Base-by-base conservation (phyloP, 2,329 filamentous ascomycete genomes). In the Pestalotiopsis fici region DNA sequence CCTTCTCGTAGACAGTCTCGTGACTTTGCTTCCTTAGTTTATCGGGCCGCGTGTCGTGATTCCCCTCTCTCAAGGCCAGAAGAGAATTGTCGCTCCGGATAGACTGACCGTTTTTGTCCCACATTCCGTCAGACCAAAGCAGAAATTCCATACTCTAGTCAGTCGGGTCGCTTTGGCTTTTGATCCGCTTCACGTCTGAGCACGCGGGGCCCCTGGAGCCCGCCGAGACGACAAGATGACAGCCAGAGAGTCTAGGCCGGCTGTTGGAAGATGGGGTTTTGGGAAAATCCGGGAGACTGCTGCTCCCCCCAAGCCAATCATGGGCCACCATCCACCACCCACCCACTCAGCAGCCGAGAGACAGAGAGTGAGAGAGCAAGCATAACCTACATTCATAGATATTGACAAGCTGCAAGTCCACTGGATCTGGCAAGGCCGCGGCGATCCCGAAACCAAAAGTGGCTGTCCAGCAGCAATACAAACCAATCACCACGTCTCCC, bases 401-500 rank as follows among this genome's bases (percentile, higher is more conserved):
- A 37, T 37, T 39, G 35, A 11, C n/a, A 12, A 62, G 37, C 39
- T 62, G 59, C 59, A 62, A 47, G 37, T 43, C n/a, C 31, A 25
- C 57, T 62, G 35, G 25, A 62, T 62, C 15, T 62, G 59, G 59
- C 35, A 62, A 43, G 35, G 59, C 31, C 28, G 39, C 59, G 59
- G 59, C 13, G 37, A 43, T 62, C 59, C 59, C 59, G 59, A 31
- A 25, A 25, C n/a, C 18, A 21, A 39, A 21, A 27, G 59, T 62
- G 59, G 37, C 59, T 47, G 59, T 5, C 31, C n/a, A 31, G 35
- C n/a, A 47, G 21, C 35, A 39, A 57, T 21, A 12, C 37, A 62
- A 28, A 4, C 59, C 59, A 62, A 62, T 50, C 59, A 60, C 21
- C n/a, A 35, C 13, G 31, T 35, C 13, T 50, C 35, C 15, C 25